Conservation (phyloP, 2,329 filamentous ascomycete species). For the Arthroderma uncinatum region DNA sequence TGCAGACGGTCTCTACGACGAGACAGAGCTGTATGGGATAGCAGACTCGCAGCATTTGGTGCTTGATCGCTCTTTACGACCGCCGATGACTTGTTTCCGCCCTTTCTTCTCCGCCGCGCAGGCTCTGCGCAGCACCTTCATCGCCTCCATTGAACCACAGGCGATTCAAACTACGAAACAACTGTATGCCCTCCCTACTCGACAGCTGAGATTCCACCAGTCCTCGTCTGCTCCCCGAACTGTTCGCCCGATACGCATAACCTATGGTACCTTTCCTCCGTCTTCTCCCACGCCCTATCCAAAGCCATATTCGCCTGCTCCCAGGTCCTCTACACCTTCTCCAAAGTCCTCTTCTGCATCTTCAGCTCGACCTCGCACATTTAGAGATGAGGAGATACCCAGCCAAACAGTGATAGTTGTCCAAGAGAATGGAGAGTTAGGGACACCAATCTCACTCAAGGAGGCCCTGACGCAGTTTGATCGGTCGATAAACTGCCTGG, state of each 20-base stretch:
- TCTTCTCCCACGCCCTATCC: neutral
- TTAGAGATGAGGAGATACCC: neutral
- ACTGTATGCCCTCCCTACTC: neutral
- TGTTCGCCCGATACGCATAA: neutral
- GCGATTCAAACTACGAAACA: neutral
- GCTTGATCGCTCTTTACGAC: neutral
- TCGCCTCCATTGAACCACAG: neutral
- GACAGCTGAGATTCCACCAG: neutral
- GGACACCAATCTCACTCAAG: conserved; percentile 20
- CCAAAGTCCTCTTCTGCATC: neutral
- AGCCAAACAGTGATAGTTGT: neutral
- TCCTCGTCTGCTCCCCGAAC: neutral
- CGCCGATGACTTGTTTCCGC: conserved; percentile 7
- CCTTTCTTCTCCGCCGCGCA: conserved; percentile 12
- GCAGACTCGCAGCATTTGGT: no score
- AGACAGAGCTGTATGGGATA: neutral
- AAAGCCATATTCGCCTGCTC: neutral
- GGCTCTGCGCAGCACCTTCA: conserved; percentile 11
- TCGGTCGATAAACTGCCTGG: conserved; percentile 40
- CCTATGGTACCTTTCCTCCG: no score
- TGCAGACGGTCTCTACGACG: no score
- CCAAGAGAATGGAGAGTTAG: conserved; percentile 20
- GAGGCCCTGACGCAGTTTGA: conserved; percentile 38
- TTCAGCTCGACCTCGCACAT: neutral
- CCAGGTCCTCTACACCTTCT: neutral